Conservation (phyloP, 495 filamentous ascomycete species). For the Lophiostoma macrostomum region DNA sequence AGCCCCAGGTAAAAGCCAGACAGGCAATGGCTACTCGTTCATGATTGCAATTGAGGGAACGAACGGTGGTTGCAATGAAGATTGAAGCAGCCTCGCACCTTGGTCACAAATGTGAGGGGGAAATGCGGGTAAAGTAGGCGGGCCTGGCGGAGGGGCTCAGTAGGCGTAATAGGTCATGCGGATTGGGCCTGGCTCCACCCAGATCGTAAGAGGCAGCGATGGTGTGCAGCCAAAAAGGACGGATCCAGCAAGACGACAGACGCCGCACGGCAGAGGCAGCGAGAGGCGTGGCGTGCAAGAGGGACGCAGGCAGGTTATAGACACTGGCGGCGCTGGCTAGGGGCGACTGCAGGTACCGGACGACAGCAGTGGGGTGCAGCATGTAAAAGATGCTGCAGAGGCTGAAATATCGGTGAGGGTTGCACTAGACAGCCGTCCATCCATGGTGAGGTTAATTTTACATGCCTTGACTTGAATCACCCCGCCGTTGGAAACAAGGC, state of each 20-base stretch:
- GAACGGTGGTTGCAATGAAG: no score
- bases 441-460: slow-evolving; percentile 29
- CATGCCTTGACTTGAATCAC: slow-evolving; percentile 13
- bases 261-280: slow-evolving; percentile 16
- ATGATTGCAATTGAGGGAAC: not conserved
- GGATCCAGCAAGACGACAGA: not conserved
- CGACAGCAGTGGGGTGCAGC: slow-evolving; percentile 20
- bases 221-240: not conserved
- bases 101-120: not conserved
- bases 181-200: slow-evolving; percentile 22
- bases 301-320: slow-evolving; percentile 13
- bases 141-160: slow-evolving; percentile 21
- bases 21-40: slow-evolving; percentile 6
- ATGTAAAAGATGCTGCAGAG: slow-evolving; percentile 14
- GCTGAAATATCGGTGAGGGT: slow-evolving; percentile 35
- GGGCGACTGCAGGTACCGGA: slow-evolving; percentile 11
- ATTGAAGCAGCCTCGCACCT: not conserved
- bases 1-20: not conserved
- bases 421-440: slow-evolving; percentile 4
- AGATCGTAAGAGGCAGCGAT: slow-evolving; percentile 17
- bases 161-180: slow-evolving; percentile 25
- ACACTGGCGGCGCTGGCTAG: slow-evolving; percentile 10
- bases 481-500: slow-evolving; percentile 25
- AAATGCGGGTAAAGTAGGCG: slow-evolving; percentile 17
- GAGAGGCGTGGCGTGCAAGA: slow-evolving; percentile 11